Conservation (phyloP, 352 stramenopile species). For the Phytophthora fragariaefolia region DNA sequence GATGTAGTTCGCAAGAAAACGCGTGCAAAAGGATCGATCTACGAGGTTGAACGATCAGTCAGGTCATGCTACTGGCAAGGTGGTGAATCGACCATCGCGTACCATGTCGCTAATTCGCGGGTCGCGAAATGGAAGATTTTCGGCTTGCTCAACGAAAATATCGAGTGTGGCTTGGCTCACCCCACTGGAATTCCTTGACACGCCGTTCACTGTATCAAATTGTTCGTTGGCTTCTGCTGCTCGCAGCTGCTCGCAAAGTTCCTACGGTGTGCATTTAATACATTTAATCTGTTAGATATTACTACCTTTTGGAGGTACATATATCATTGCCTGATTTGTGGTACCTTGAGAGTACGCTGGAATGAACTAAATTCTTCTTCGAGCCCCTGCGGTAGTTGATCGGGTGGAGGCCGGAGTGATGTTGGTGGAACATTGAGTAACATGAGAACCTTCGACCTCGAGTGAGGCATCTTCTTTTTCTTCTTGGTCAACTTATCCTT, state of each 20-base stretch:
- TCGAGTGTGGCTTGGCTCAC: constrained; percentile 49
- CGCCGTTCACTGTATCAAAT: constrained; percentile 38
- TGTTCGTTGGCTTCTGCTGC: constrained; percentile 29
- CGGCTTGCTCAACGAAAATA: constrained; percentile 49
- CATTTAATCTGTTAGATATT: too few species aligned
- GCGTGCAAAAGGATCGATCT: constrained; percentile 69
- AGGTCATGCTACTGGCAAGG: not conserved
- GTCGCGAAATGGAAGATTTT: constrained; percentile 61
- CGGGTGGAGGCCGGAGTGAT: constrained; percentile 31
- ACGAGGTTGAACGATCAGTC: not conserved
- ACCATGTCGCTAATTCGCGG: constrained; percentile 52
- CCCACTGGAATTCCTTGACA: constrained; percentile 32
- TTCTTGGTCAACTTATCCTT: constrained; percentile 15
- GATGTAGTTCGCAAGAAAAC: constrained; percentile 40
- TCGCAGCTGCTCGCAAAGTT: constrained; percentile 30
- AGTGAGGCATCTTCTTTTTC: not conserved
- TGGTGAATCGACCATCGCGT: not conserved
- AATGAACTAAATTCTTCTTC: constrained; percentile 40
- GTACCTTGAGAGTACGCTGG: constrained; percentile 42
- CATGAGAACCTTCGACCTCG: constrained; percentile 1
- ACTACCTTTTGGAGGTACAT: too few species aligned
- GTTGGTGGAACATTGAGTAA: constrained; percentile 28
- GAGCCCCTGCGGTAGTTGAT: constrained; percentile 40
- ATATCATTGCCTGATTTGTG: not conserved
- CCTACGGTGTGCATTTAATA: constrained; percentile 17